Evolutionary conservation across 208 protist species (phyloP).

Genomic region (Kentomonas sorsogonicus): DNA sequence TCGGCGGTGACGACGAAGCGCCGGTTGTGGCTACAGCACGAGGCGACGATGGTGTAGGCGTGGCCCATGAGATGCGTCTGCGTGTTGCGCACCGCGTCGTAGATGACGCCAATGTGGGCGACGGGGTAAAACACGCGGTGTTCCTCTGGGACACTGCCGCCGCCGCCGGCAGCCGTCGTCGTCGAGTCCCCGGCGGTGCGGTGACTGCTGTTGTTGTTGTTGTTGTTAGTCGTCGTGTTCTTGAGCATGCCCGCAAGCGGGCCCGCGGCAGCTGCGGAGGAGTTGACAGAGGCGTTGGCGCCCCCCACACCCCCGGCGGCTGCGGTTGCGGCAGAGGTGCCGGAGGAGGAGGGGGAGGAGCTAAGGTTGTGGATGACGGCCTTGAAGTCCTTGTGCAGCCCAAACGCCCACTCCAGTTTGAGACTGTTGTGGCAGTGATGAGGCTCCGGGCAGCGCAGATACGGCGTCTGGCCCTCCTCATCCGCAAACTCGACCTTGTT

Average conservation of each 20-base stretch:
- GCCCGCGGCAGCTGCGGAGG: neutral
- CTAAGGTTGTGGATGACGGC: slow-evolving; percentile 86
- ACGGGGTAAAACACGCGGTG: slow-evolving; percentile 88
- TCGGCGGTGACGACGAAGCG: slow-evolving; percentile 92
- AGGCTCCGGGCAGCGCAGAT: slow-evolving; percentile 23
- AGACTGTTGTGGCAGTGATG: slow-evolving; percentile 52
- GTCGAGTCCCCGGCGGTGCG: no score
- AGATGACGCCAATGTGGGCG: slow-evolving; percentile 89
- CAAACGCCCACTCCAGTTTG: slow-evolving; percentile 86
- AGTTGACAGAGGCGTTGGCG: neutral
- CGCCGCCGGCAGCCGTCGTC: no score
- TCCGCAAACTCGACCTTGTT: neutral
- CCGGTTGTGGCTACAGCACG: slow-evolving; percentile 71
- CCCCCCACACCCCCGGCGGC: neutral
- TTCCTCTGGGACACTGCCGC: slow-evolving; percentile 36
- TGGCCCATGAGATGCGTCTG: slow-evolving; percentile 91
- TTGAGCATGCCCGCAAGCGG: neutral
- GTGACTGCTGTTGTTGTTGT: neutral
- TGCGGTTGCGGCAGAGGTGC: neutral
- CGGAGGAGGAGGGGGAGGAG: neutral
- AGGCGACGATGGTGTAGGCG: slow-evolving; percentile 72
- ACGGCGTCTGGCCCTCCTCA: slow-evolving; percentile 14
- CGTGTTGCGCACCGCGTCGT: slow-evolving; percentile 80
- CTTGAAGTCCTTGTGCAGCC: slow-evolving; percentile 87
- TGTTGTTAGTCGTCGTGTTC: neutral